Conservation (phyloP, 2,329 filamentous ascomycete species). For the Zarea fungicola region DNA sequence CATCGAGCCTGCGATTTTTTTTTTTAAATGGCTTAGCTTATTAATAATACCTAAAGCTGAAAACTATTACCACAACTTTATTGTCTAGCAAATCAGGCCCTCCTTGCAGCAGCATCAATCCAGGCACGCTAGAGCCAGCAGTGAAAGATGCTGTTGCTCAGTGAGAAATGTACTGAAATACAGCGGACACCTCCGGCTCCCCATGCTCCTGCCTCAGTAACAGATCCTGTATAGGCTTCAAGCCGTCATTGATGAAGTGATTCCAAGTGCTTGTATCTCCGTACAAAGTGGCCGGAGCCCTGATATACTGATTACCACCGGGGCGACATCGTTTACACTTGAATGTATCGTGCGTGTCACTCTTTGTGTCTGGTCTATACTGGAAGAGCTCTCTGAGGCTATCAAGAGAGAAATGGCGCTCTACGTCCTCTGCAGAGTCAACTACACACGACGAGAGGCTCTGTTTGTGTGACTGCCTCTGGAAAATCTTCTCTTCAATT, state of each 20-base stretch:
- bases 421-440: constrained; percentile 92
- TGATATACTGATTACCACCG: constrained; percentile 80
- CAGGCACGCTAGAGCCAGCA: neutral
- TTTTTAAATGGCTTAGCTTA: too few species aligned
- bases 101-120: too few species aligned
- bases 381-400: constrained; percentile 90
- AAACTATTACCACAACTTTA: too few species aligned
- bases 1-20: too few species aligned
- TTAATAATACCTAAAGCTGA: too few species aligned
- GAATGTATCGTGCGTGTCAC: constrained; percentile 97
- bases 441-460: constrained; percentile 94
- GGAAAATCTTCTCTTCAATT: constrained; percentile 99
- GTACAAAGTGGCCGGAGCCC: constrained; percentile 91
- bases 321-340: constrained; percentile 94
- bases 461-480: constrained; percentile 97
- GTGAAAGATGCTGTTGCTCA: constrained; percentile 23
- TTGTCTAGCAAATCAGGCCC: too few species aligned
- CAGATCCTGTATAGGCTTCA: constrained; percentile 84
- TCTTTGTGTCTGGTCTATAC: constrained; percentile 76
- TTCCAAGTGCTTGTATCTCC: constrained; percentile 99
- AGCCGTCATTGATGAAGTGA: constrained; percentile 78
- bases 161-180: constrained; percentile 98
- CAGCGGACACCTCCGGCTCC: constrained; percentile 78
- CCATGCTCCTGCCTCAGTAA: constrained; percentile 79
- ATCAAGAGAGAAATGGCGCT: constrained; percentile 91